A percentile compares a stretch with the other conserved stretches of the same genome.
These are phyloP conservation scores for Suzukiozyma palmioleophila DNA, from an alignment of 1,139 yeast genomes.

Conservation along the genomic window DNA sequence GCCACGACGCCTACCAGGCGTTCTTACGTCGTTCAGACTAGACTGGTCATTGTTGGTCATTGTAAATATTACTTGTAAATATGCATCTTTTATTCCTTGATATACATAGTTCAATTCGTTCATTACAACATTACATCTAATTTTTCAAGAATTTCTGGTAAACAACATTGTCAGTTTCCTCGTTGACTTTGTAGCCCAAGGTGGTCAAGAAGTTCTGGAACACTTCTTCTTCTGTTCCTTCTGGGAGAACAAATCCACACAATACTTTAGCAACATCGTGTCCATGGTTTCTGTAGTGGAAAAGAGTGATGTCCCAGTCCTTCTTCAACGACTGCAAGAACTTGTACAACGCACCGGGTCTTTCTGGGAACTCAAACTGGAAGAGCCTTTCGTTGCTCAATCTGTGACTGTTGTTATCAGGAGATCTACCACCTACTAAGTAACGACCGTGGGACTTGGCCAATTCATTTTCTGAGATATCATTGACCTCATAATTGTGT, in stretches of 20 bases:
- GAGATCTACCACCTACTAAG: constrained; percentile 82
- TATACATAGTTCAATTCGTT: neutral
- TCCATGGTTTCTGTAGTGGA: constrained; percentile 96
- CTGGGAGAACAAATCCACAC: constrained; percentile 86
- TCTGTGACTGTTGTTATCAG: constrained; percentile 26
- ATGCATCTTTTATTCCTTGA: constrained; percentile 1
- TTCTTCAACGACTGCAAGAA: constrained; percentile 69
- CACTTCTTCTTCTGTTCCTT: constrained; percentile 53
- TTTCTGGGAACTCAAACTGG: constrained; percentile 93
- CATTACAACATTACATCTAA: constrained; percentile 5
- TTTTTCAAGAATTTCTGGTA: constrained; percentile 64
- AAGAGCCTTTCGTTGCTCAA: constrained; percentile 65
- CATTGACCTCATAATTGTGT: constrained; percentile 61
- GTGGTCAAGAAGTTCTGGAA: constrained; percentile 66
- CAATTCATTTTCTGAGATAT: constrained; percentile 86
- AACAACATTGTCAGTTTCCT: constrained; percentile 81
- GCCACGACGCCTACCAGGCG: constrained; percentile 82
- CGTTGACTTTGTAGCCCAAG: constrained; percentile 72
- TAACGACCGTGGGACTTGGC: constrained; percentile 97
- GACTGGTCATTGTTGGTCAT: neutral
- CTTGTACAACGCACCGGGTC: constrained; percentile 87
- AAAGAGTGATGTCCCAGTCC: constrained; percentile 88
- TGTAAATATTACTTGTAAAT: constrained; percentile 7
- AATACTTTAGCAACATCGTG: constrained; percentile 89
- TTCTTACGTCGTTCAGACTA: constrained; percentile 40